Evolutionary conservation across 805 yeast species (phyloP), one percentile per base, ranked within the genome.

Genomic region (Ogataea paradorogensis): DNA sequence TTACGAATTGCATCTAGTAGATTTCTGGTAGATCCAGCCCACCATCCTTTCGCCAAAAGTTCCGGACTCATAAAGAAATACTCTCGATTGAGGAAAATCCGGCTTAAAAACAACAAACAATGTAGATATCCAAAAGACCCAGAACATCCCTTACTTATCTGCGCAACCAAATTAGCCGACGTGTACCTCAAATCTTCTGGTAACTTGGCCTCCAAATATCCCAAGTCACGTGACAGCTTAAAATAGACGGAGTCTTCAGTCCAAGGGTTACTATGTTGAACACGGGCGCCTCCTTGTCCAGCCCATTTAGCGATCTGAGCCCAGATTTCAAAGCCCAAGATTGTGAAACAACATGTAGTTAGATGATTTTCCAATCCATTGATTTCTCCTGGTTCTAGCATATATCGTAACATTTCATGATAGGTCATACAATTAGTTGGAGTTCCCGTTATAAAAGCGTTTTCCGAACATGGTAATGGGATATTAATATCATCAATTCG

Each of bases 271-370:
- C 40, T 46, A n/a, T 60, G 67, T 23, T 23, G 25, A n/a, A 47
- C 33, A 28, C 53, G 53, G 0, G 60, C 61, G 2, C 66, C 67
- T 11, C 53, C 51, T 33, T 62, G 66, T 4, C 70, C 66, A 1
- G 62, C 65, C 69, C 70, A 66, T 42, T 62, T 60, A 3, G 69
- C 66, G 15, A 63, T 59, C 20, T 55, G 52, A 2, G 63, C 56
- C 71, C 71, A 67, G 5, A 63, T 42, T 43, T 66, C 70, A 45
- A 63, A 65, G 1, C 62, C 47, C 2, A 60, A 46, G 2, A 66
- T 56, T 7, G 59, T 53, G 36, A 58, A 66, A 9, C 59, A 64
- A 33, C 52, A 52, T n/a, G 56, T 50, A 2, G 65, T 51, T 13
- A 47, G 30, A 8, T 27, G 29, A 15, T 40, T 39, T 10, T 46